Conservation (phyloP, 257 asterid species). For the Przewalskia tangutica region DNA sequence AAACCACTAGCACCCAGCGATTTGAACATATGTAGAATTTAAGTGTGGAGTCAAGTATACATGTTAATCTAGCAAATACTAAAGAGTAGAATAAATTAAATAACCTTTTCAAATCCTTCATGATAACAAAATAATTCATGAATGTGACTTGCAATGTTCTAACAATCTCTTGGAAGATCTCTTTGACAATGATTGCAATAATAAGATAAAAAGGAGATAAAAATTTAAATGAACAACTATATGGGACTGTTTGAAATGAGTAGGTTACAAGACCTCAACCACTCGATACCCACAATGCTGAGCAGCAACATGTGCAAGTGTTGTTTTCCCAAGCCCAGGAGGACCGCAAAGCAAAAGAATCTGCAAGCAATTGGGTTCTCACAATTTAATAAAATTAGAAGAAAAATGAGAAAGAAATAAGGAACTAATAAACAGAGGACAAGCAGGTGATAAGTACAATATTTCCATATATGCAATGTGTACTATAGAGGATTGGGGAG, state of each 20-base stretch:
- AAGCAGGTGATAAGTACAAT: neutral
- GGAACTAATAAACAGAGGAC: neutral
- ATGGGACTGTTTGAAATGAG: conserved; percentile 1
- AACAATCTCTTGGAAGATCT: neutral
- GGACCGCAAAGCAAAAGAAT: conserved; percentile 94
- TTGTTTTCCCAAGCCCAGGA: conserved; percentile 99
- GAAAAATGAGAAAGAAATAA: conserved; percentile 9
- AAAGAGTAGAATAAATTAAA: neutral
- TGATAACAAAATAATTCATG: neutral
- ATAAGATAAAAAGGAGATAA: conserved; percentile 4
- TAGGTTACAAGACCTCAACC: conserved; percentile 57
- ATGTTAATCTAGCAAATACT: neutral
- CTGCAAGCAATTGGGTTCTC: conserved; percentile 32
- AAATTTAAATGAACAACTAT: conserved; percentile 13
- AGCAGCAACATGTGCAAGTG: conserved; percentile 99
- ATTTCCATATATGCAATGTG: neutral
- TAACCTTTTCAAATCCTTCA: neutral
- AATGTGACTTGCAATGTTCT: neutral
- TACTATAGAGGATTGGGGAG: neutral
- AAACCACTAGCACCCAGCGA: neutral
- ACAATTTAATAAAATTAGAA: neutral
- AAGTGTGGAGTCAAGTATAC: neutral
- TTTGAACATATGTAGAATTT: neutral
- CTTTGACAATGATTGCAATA: neutral
- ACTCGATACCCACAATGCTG: conserved; percentile 95